Conservation (phyloP, 2,329 filamentous ascomycete species). For the Scleromitrula shiraiana region DNA sequence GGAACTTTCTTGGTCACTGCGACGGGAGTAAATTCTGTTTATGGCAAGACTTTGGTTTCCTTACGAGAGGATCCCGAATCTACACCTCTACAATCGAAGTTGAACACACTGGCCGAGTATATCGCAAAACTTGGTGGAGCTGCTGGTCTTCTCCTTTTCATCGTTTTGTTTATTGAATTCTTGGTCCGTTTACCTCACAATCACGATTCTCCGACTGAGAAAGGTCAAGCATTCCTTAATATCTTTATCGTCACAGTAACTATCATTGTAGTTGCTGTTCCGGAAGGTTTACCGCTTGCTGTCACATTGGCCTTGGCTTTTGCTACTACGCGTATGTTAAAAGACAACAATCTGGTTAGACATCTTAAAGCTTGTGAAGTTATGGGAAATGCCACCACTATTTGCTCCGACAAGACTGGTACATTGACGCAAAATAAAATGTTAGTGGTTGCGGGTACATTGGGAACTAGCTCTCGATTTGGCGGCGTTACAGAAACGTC, state of each 20-base stretch:
- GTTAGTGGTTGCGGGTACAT: slow-evolving; percentile 65
- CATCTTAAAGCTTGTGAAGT: slow-evolving; percentile 60
- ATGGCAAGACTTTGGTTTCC: slow-evolving; percentile 73
- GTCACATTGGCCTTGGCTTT: slow-evolving; percentile 62
- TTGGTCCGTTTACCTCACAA: slow-evolving; percentile 51
- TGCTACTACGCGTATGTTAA: slow-evolving; percentile 59
- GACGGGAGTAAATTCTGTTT: slow-evolving; percentile 64
- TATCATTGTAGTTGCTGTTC: slow-evolving; percentile 61
- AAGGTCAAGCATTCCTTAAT: slow-evolving; percentile 53
- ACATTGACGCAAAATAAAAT: slow-evolving; percentile 69
- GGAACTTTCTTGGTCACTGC: slow-evolving; percentile 70
- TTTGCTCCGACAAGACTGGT: slow-evolving; percentile 75
- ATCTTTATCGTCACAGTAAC: slow-evolving; percentile 59
- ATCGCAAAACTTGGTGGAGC: slow-evolving; percentile 69
- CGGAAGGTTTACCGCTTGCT: slow-evolving; percentile 57
- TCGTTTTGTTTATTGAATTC: slow-evolving; percentile 74
- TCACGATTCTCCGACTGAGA: slow-evolving; percentile 39
- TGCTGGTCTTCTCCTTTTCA: slow-evolving; percentile 66
- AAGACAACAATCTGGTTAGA: slow-evolving; percentile 64
- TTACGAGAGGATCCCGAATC: slow-evolving; percentile 69
- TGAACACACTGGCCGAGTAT: slow-evolving; percentile 70
- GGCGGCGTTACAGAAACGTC: slow-evolving; percentile 30
- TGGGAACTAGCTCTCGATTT: slow-evolving; percentile 52
- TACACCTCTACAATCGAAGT: slow-evolving; percentile 69
- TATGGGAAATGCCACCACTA: slow-evolving; percentile 65